Conservation (phyloP, 2,329 filamentous ascomycete genomes). For the Canariomyces notabilis region DNA sequence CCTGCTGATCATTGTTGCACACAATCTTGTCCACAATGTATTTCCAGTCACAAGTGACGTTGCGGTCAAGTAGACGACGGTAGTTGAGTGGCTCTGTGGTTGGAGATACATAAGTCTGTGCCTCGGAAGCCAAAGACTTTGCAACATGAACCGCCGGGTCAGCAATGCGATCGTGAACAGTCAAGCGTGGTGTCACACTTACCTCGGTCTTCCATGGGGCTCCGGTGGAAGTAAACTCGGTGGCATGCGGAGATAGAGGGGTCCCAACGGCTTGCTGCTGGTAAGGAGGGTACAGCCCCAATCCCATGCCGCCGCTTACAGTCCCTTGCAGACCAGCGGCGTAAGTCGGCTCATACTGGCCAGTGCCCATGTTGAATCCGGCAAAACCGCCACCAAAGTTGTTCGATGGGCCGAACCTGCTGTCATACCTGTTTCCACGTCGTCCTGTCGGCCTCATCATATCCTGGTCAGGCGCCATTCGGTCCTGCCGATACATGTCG, state of each 20-base stretch:
- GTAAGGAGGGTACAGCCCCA: slow-evolving; percentile 45
- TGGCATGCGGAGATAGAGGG: slow-evolving; percentile 66
- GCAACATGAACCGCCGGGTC: background rate
- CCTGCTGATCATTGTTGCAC: slow-evolving; percentile 97
- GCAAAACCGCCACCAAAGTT: slow-evolving; percentile 34
- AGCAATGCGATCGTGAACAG: slow-evolving; percentile 13
- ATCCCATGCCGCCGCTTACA: slow-evolving; percentile 36
- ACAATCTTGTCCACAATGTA: slow-evolving; percentile 99
- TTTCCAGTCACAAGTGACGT: slow-evolving; percentile 97
- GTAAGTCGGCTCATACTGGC: slow-evolving; percentile 29
- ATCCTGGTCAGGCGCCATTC: slow-evolving; percentile 46
- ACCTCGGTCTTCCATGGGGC: slow-evolving; percentile 54
- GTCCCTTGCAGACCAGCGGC: slow-evolving; percentile 22
- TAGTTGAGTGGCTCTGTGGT: slow-evolving; percentile 88
- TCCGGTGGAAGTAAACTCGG: slow-evolving; percentile 61
- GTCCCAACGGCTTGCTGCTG: slow-evolving; percentile 57
- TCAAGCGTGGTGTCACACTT: slow-evolving; percentile 12
- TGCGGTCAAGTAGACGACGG: slow-evolving; percentile 87
- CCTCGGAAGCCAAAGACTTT: slow-evolving; percentile 45
- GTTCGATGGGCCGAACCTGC: slow-evolving; percentile 29
- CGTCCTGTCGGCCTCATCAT: slow-evolving; percentile 41
- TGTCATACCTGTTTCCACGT: slow-evolving; percentile 45
- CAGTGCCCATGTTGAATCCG: slow-evolving; percentile 32
- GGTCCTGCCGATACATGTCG: slow-evolving; percentile 43
- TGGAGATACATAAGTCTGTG: slow-evolving; percentile 75